A percentile compares a stretch with the other conserved stretches of the same genome.
These are phyloP conservation scores for Emergomyces orientalis DNA, from an alignment of 2,329 filamentous ascomycete species.

Conservation along the genomic window DNA sequence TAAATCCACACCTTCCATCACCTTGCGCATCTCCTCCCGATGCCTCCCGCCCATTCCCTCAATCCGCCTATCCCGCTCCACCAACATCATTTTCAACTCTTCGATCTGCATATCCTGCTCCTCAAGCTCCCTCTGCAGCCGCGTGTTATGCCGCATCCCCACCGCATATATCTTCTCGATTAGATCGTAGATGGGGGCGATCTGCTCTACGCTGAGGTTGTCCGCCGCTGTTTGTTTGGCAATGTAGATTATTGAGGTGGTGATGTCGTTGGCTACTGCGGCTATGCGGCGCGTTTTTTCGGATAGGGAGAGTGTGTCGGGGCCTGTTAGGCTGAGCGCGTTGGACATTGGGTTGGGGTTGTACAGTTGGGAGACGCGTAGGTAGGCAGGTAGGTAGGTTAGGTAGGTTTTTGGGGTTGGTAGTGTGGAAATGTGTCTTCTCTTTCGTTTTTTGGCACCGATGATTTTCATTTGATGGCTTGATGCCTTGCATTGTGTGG, in stretches of 20 bases:
- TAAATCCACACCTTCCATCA: constrained; percentile 16
- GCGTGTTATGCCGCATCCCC: constrained; percentile 14
- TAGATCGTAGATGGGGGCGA: constrained; percentile 21
- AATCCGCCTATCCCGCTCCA: constrained; percentile 7
- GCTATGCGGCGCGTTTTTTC: constrained; percentile 20
- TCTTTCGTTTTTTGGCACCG: too few species aligned
- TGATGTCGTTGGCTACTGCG: constrained; percentile 26
- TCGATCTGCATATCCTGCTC: constrained; percentile 16
- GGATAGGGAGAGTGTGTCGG: constrained; percentile 15
- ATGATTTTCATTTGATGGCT: too few species aligned
- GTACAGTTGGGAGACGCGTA: too few species aligned
- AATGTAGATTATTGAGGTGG: constrained; percentile 23
- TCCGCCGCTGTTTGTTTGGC: constrained; percentile 21
- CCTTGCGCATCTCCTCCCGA: constrained; percentile 17
- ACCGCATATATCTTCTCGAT: constrained; percentile 21
- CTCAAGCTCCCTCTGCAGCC: constrained; percentile 17
- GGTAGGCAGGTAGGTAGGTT: neutral
- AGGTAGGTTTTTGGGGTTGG: neutral
- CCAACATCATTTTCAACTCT: neutral
- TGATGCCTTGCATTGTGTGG: too few species aligned
- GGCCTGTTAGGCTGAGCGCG: constrained; percentile 19
- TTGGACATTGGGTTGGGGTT: constrained; percentile 3
- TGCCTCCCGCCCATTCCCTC: constrained; percentile 15
- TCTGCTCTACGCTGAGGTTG: constrained; percentile 19
- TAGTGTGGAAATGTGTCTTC: neutral